Percentiles rank a stretch among this genome's conserved stretches.
phyloP scores from a whole-genome alignment of 768 basidiomycete species.

The Naganishia antarctica region DNA sequence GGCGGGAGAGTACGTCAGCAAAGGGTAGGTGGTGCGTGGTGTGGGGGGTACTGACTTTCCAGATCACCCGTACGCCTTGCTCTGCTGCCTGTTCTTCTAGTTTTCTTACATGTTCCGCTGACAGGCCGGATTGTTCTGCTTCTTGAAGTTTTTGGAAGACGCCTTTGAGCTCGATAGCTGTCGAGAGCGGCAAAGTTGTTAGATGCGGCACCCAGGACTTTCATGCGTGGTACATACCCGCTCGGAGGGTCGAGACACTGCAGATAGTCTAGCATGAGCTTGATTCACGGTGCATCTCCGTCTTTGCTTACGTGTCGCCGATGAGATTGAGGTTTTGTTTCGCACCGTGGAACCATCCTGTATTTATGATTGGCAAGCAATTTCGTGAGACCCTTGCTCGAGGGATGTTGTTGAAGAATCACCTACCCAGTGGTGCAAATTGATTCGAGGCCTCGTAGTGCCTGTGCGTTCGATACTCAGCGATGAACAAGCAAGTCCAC shows the following conservation, averaged over 20 bases:
- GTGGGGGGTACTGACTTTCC: conserved; percentile 49
- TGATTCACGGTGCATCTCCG: neutral
- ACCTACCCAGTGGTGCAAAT: conserved; percentile 42
- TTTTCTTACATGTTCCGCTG: conserved; percentile 45
- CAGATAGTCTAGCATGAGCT: neutral
- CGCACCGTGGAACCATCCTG: conserved; percentile 49
- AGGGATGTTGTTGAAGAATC: too few relatives aligned
- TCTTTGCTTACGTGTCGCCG: conserved; percentile 41
- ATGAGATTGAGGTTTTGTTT: conserved; percentile 46
- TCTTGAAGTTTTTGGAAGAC: conserved; percentile 49
- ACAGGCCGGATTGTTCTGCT: conserved; percentile 48
- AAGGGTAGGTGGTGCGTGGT: too few relatives aligned
- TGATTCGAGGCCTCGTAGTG: conserved; percentile 36
- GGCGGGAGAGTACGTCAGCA: too few relatives aligned
- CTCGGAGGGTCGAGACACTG: conserved; percentile 47
- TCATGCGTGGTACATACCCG: conserved; percentile 28
- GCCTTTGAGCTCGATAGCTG: conserved; percentile 47
- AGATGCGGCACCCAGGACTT: neutral
- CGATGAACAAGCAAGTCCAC: neutral
- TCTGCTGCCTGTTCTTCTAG: conserved; percentile 50
- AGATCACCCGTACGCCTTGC: conserved; percentile 47
- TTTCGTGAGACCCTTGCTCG: too few relatives aligned
- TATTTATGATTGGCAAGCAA: too few relatives aligned
- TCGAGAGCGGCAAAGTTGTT: neutral
- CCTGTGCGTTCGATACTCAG: too few relatives aligned